These are phyloP conservation scores for Hypoxylon sp. DNA, from an alignment of 2,329 filamentous ascomycete species.

Conservation along the genomic window DNA sequence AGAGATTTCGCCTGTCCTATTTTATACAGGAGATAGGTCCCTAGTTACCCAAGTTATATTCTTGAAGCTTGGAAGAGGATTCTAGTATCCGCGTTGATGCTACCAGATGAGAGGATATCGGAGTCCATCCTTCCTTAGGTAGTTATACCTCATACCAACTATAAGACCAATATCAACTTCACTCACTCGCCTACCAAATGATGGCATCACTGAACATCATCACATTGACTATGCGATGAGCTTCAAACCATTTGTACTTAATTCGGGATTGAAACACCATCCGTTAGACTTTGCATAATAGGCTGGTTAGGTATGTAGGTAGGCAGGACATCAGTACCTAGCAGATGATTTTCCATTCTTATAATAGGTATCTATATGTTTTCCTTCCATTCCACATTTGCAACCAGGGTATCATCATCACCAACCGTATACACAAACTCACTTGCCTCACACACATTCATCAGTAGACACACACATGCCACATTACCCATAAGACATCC, in stretches of 20 bases:
- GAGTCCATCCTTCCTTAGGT: too few relatives aligned
- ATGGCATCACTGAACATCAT: too few relatives aligned
- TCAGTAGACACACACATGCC: constrained; percentile 15
- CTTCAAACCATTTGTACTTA: neutral
- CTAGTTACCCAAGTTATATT: too few relatives aligned
- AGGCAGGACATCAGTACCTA: neutral
- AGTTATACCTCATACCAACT: too few relatives aligned
- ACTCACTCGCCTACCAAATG: too few relatives aligned
- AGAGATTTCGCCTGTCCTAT: too few relatives aligned
- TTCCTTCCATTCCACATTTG: constrained; percentile 19
- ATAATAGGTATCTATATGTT: constrained; percentile 1
- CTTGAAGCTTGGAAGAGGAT: too few relatives aligned
- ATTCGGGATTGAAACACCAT: neutral
- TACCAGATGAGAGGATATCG: too few relatives aligned
- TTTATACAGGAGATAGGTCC: too few relatives aligned
- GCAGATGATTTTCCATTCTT: constrained; percentile 10
- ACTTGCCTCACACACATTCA: constrained; percentile 16
- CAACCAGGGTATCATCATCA: constrained; percentile 39
- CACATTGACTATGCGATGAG: neutral
- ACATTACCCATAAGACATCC: constrained; percentile 30
- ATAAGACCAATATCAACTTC: too few relatives aligned
- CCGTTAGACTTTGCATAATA: neutral
- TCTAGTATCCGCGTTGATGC: too few relatives aligned
- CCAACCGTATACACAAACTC: constrained; percentile 20
- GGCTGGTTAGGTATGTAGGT: neutral